phyloP scores from a whole-genome alignment of 441 rosid genomes.

The Pelargonium cotyledonis region DNA sequence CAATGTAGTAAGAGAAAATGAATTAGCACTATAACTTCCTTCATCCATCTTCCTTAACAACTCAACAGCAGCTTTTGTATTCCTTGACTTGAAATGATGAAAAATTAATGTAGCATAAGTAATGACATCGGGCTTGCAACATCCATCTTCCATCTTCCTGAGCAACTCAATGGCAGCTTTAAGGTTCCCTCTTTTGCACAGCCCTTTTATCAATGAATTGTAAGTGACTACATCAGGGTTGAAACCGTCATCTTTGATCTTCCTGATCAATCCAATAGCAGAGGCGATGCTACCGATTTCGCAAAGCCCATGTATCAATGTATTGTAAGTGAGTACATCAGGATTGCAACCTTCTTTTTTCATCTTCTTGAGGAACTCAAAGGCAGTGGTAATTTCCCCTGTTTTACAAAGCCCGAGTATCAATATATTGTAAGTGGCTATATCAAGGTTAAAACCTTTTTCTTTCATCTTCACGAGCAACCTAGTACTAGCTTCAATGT shows the following conservation, averaged over 20 bases:
- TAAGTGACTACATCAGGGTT: not conserved
- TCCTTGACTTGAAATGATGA: too few relatives aligned
- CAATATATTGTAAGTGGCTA: not conserved
- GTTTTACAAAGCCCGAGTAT: not conserved
- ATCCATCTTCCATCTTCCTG: too few relatives aligned
- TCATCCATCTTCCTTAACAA: too few relatives aligned
- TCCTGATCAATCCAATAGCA: not conserved
- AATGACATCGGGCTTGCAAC: too few relatives aligned
- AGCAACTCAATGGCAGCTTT: too few relatives aligned
- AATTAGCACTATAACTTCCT: too few relatives aligned
- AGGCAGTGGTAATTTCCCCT: not conserved
- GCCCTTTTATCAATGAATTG: not conserved
- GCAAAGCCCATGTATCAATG: not conserved
- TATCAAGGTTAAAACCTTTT: not conserved
- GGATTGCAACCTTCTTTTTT: not conserved
- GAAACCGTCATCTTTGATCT: not conserved
- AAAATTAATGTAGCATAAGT: too few relatives aligned
- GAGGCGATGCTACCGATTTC: not conserved
- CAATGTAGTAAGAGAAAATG: too few relatives aligned
- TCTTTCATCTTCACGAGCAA: constrained; percentile 12
- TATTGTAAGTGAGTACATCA: not conserved
- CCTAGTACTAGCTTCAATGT: not conserved
- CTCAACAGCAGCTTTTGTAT: too few relatives aligned
- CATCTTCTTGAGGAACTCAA: not conserved
- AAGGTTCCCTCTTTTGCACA: too few relatives aligned